Base-by-base conservation (phyloP, 2,329 filamentous ascomycete genomes). In the Zalaria sp. region DNA sequence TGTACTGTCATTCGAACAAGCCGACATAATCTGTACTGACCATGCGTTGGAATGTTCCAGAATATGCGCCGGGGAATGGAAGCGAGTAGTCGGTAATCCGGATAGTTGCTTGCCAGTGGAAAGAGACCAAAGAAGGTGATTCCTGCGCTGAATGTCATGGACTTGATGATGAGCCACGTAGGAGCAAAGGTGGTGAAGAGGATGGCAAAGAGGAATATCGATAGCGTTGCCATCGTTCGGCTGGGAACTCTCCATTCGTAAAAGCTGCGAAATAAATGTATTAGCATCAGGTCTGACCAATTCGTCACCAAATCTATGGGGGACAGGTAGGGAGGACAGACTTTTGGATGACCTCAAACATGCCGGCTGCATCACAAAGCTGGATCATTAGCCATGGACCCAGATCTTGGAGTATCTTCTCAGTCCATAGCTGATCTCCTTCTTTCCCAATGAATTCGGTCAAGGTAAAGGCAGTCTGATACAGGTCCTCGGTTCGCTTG, bases 401-500 rank as follows among this genome's bases (percentile, higher is more conserved):
- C 11, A 35, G 5, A 1, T 26, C 9, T 27, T 40, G 25, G 7
- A 32, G 39, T 3, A 40, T 27, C 9, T 26, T 40, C 29, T 40
- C 38, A 3, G 34, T 6, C 39, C 39, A 40, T 1, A 31, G 26
- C 2, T 31, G 29, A 4, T 27, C 31, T 35, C 39, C 31, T 40
- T 40, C 27, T 25, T 40, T 40, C 27, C 28, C 29, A 5, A 40
- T 35, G 29, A 35, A 40, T 6, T 40, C 39, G 3, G 39, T 40
- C 4, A 40, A 18, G n/a, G 11, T 9, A 25, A 35, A 9, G 25
- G 61, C 56, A 3, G 55, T 59, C 10, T 45, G 38, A 18, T 52
- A 45, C 26, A 50, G 46, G 37, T 63, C 49, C 40, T 61, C 53
- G 3, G 50, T 52, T 25, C 57, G 57, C 28, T 52, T 48, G 31